Base-by-base conservation (phyloP, 306 rosid genomes). In the Ormosia semicastrata region DNA sequence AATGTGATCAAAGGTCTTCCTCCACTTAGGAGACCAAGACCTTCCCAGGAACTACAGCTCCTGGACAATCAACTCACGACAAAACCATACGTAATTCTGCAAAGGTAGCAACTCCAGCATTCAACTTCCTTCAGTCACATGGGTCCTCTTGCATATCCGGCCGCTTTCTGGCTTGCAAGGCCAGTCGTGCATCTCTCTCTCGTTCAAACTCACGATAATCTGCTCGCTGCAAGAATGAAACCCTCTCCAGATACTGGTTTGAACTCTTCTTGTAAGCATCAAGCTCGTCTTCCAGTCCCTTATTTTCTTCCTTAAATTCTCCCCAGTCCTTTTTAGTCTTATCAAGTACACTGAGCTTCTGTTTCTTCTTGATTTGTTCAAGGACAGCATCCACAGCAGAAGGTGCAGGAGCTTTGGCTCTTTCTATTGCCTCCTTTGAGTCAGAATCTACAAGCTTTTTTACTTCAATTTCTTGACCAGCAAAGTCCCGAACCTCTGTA, bases 211-310 rank as follows among this genome's bases (percentile, higher is more conserved):
- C 99, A 40, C 99, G 91, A 80, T 88, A 96, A 79, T 96, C 99
- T 59, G 99, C 37, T 84, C 98, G 95, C 85, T 93, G 94, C 90
- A 96, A 87, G 86, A 96, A 96, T 18, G 94, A 91, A 68, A 93
- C 97, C 85, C 73, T 92, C 0, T 93, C 98, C 71, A 96, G 90
- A 87, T 96, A 96, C 82, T 96, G 97, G 71, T 96, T 93, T 58
- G 98, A 93, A 86, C 99, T 96, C 91, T 92, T 96, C 85, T 96
- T 96, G 90, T 93, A 96, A 49, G 98, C 94, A 86, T 93, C 99
- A 88, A 96, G 90, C 85, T 96, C 97, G 0, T 85, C 89, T 69
- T 93, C 99, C 87, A 93, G 30, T 34, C 96, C 92, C 78, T 80
- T 91, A 47, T 87, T 90, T 83, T 95, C 99, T 59, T 86, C 99